Evolutionary conservation across 2,329 filamentous ascomycete genomes (phyloP), one percentile per base, ranked within the genome.

Genomic region (Talaromyces sp.): DNA sequence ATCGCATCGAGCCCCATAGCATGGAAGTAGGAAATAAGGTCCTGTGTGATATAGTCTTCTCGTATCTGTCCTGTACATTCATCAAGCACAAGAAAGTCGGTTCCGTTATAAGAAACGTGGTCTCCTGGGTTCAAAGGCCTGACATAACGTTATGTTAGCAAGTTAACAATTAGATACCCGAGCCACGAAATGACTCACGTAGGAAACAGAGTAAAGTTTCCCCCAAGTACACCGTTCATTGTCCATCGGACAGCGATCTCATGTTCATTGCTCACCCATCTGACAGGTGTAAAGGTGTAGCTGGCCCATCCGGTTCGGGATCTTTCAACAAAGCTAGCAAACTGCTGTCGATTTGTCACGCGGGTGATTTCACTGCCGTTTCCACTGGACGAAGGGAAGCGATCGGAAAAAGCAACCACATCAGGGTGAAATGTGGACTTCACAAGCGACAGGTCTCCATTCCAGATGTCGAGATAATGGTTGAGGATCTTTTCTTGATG

Each of bases 61-160:
- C 24, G 22, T 37, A 56, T 45, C n/a, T 35, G 27, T 2, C 51
- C 54, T 3, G 51, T 54, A 40, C 42, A 39, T n/a, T 39, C 27
- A 29, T 51, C 41, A 11, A 50, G 14, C 32, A 54, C 49, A 19
- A 56, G 36, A 24, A 56, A 53, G 22, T 56, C 51, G 5, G 47
- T 51, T 5, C 51, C 54, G 19, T 56, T 41, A 39, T 56, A 56
- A n/a, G 51, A 48, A 14, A 54, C 51, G 40, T 33, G 8, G 16
- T 17, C 19, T 7, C 51, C 51, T 17, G 29, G 17, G 11, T 37
- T 36, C 46, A 56, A 39, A 14, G 54, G 27, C 35, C 35, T 48
- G 6, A n/a, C 17, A 1, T 41, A 14, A 32, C n/a, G 14, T 11
- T 7, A 32, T 32, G 30, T 32, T 32, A 32, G 30, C 6, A 2